Base-by-base conservation (phyloP, 108 stramenopile genomes). In the Conticribra weissflogii region DNA sequence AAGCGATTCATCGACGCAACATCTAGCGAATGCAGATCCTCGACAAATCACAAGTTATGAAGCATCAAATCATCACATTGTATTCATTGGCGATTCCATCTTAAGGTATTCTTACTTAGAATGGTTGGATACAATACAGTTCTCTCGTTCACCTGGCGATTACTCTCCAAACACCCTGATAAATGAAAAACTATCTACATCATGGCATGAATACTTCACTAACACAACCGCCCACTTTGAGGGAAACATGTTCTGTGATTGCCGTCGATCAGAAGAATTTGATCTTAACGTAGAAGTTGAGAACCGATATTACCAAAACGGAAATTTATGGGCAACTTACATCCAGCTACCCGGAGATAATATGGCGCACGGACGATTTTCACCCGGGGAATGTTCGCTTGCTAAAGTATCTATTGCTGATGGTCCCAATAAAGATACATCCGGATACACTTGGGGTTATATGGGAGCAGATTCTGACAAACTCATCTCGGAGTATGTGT, bases 241-340 rank as follows among this genome's bases (percentile, higher is more conserved):
- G 28, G 54, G 54, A 0, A 14, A 21, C 17, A 55, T 55, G 54
- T 28, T 16, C 4, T 55, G 54, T 17, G 54, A 55, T 25, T 55
- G 54, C 54, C 54, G 54, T 14, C 24, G 54, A 29, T 55, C 54
- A 25, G 15, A 55, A 1, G 15, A 19, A 0, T 55, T 7, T 7
- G 2, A 0, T 55, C 54, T 55, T 4, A 27, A 27, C n/a, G 28
- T 1, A 1, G 54, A 55, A 29, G 54, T 55, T 24, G 54, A 55
- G 54, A 55, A 55, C 28, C 54, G 54, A 55, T 55, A 55, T 55
- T 55, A 55, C 24, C 28, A 4, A 28, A n/a, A 17, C n/a, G 54
- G 12, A 27, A 17, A 14, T 27, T 12, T 55, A 27, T 25, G 28
- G 28, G 54, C 54, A 16, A 55, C 54, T 17, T 55, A 55, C 12